Evolutionary conservation across 2,329 filamentous ascomycete species (phyloP).

Genomic region (Talaromyces sp.): DNA sequence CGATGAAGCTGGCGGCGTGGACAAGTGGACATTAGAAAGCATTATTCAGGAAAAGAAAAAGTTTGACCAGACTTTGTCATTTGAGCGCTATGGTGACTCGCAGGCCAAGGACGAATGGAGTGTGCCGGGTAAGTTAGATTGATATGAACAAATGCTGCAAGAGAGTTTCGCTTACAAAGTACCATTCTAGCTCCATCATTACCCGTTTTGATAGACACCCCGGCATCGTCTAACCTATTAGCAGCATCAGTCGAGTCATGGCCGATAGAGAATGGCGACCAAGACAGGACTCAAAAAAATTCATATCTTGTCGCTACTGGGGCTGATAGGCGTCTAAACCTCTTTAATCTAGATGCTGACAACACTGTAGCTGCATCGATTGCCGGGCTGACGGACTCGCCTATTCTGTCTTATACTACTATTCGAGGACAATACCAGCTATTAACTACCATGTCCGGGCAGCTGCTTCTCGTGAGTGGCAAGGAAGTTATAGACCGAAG

Average conservation of each 20-base stretch:
- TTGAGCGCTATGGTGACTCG: conserved; percentile 54
- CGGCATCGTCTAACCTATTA: conserved; percentile 55
- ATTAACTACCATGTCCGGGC: conserved; percentile 59
- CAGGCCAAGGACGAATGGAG: conserved; percentile 43
- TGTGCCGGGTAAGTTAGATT: conserved; percentile 39
- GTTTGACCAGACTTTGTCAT: conserved; percentile 55
- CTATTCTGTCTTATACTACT: conserved; percentile 52
- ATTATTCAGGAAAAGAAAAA: conserved; percentile 60
- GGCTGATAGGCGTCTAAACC: conserved; percentile 49
- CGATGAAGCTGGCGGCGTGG: conserved; percentile 27
- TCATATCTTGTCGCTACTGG: conserved; percentile 43
- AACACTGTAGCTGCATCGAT: conserved; percentile 27
- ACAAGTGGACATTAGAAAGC: conserved; percentile 55
- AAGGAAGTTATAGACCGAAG: conserved; percentile 46
- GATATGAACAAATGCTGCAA: background rate
- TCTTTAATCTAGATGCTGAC: conserved; percentile 34
- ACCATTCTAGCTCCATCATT: conserved; percentile 43
- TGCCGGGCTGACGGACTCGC: conserved; percentile 35
- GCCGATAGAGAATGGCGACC: conserved; percentile 21
- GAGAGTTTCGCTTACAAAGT: conserved; percentile 14
- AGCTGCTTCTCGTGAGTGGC: conserved; percentile 49
- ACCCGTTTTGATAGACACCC: conserved; percentile 40
- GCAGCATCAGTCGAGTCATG: conserved; percentile 46
- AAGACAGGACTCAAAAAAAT: conserved; percentile 14
- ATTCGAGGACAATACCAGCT: conserved; percentile 47